Base-by-base conservation (phyloP, 129 eudicot genomes). In the Lonicera japonica region DNA sequence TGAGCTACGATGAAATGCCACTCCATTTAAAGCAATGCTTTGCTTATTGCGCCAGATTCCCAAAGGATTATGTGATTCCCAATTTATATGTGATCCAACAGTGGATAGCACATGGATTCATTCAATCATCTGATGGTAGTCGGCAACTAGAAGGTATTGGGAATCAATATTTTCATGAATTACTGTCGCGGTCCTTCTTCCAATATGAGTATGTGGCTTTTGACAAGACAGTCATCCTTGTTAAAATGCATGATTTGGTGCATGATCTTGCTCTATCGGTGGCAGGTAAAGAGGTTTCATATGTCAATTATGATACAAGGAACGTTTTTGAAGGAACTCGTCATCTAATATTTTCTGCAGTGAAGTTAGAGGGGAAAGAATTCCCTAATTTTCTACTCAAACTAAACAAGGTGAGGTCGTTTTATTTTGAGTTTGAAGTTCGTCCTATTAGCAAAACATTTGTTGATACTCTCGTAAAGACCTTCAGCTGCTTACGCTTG, bases 231-330 rank as follows among this genome's bases (percentile, higher is more conserved):
- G 48, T 41, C 51, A 15, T 60, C 51, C 19, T 19, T 43, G 23
- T 71, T 25, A 45, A 52, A 67, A 76, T 81, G 77, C 79, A 81
- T 54, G 76, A 76, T 65, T 70, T 81, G 23, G 52, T 76, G 54
- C 64, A 81, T 17, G 86, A 76, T 58, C 58, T 81, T 16, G 81
- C 78, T 0, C 63, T 22, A 16, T 56, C 55, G 22, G 69, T 80
- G 43, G 64, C 79, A 1, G 43, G 68, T 11, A 41, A 40, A 51
- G 59, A 60, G 71, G 45, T 38, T 61, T 69, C 56, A 20, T 41
- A 46, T 50, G 66, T 55, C 7, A 59, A 38, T 43, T 60, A 9
- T 10, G 53, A 51, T 20, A 16, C 63, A 53, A 53, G 60, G 56
- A 25, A 20, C 25, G 53, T 64, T 57, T 18, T 48, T 40, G 62